These are phyloP conservation scores for Agaricus sinodeliciosus DNA, from an alignment of 768 basidiomycete genomes.

Conservation along the genomic window DNA sequence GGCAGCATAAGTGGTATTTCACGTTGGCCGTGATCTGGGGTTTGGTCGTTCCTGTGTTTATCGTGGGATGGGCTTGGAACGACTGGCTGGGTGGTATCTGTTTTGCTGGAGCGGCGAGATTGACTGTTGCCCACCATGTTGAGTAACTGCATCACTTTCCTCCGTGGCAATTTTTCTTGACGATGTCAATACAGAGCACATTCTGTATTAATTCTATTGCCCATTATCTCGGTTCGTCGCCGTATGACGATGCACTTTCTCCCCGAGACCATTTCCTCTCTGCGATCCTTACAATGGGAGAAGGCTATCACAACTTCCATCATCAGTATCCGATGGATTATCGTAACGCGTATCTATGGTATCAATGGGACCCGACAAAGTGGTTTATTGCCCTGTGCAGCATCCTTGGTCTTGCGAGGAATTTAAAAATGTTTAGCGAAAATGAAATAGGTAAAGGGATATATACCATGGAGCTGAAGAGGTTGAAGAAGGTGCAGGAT, in stretches of 20 bases:
- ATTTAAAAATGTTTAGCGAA: constrained; percentile 80
- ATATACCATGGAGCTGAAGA: constrained; percentile 78
- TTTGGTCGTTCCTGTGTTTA: constrained; percentile 57
- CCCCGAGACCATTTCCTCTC: constrained; percentile 78
- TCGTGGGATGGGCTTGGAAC: constrained; percentile 66
- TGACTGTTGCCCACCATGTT: constrained; percentile 79
- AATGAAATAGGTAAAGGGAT: constrained; percentile 84
- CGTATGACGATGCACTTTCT: constrained; percentile 76
- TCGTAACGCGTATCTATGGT: constrained; percentile 73
- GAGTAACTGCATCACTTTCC: constrained; percentile 19
- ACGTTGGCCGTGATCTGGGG: constrained; percentile 58
- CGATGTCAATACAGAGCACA: constrained; percentile 45
- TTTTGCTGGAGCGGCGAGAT: constrained; percentile 64
- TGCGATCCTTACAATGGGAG: constrained; percentile 78
- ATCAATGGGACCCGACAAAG: constrained; percentile 91
- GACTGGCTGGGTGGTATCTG: constrained; percentile 78
- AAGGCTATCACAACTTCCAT: constrained; percentile 89
- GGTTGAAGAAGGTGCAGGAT: constrained; percentile 59
- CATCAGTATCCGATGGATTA: constrained; percentile 89
- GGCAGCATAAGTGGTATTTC: constrained; percentile 76
- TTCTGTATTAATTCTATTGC: constrained; percentile 89
- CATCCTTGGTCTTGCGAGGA: constrained; percentile 62
- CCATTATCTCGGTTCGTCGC: constrained; percentile 74
- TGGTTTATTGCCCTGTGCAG: constrained; percentile 82
- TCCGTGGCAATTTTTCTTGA: constrained; percentile 6